These are phyloP conservation scores for Scutellaria galericulata DNA, from an alignment of 257 asterid species.

Conservation along the genomic window DNA sequence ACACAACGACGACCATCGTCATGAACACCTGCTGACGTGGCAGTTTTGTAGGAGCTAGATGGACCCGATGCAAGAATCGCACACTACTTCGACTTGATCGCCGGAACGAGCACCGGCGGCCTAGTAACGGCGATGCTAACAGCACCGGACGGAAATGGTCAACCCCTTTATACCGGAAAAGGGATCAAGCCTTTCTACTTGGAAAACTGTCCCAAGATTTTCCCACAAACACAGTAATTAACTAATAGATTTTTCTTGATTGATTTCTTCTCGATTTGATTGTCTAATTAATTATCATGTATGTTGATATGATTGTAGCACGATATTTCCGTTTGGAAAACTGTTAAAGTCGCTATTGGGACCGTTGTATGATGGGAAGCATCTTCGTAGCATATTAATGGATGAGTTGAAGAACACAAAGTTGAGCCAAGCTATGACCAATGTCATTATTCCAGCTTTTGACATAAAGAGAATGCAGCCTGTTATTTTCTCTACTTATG, in stretches of 20 bases:
- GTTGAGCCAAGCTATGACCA: slow-evolving; percentile 59
- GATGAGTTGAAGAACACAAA: slow-evolving; percentile 43
- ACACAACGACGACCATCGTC: background rate
- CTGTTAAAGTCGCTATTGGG: slow-evolving; percentile 44
- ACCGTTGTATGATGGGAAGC: slow-evolving; percentile 61
- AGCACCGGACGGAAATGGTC: slow-evolving; percentile 51
- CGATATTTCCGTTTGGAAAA: slow-evolving; percentile 22
- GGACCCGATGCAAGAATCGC: slow-evolving; percentile 56
- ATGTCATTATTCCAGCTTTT: slow-evolving; percentile 72
- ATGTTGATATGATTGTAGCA: slow-evolving; percentile 16
- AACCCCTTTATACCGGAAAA: slow-evolving; percentile 61
- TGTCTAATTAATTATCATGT: no score
- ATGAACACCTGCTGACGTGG: background rate
- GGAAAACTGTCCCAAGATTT: slow-evolving; percentile 62
- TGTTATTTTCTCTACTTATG: slow-evolving; percentile 57
- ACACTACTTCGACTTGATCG: slow-evolving; percentile 61
- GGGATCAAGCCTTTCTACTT: slow-evolving; percentile 67
- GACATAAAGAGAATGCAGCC: slow-evolving; percentile 71
- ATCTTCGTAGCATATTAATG: slow-evolving; percentile 49
- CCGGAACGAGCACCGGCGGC: slow-evolving; percentile 77
- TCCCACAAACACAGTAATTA: slow-evolving; percentile 48
- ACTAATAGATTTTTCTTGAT: no score
- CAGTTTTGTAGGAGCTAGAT: slow-evolving; percentile 46
- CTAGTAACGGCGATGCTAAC: slow-evolving; percentile 67
- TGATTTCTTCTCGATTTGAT: no score